Percentiles rank a stretch among this genome's conserved stretches.
These are phyloP conservation scores for Lactarius sp. DNA, from an alignment of 768 basidiomycete genomes.

Conservation along the genomic window DNA sequence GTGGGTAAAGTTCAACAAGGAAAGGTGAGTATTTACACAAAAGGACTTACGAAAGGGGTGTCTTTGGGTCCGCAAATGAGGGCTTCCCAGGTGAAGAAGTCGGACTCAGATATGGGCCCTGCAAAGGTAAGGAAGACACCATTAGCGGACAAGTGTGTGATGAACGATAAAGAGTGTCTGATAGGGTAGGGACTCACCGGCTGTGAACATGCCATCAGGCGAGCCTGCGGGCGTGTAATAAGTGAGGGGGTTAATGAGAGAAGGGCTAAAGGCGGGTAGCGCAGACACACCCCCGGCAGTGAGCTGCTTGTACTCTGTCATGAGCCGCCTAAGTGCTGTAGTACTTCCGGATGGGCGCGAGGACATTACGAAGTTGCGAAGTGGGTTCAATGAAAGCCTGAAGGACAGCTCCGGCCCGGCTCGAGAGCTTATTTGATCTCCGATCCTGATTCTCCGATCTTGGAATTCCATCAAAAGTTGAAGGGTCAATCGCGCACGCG, in stretches of 20 bases:
- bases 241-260: not conserved
- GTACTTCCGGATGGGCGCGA: slow-evolving; percentile 49
- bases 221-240: slow-evolving; percentile 45
- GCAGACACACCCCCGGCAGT: slow-evolving; percentile 59
- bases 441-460: not conserved
- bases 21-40: not conserved
- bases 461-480: too few species aligned
- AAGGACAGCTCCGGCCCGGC: slow-evolving; percentile 5
- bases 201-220: slow-evolving; percentile 95
- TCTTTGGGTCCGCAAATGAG: slow-evolving; percentile 91
- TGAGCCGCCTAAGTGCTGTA: slow-evolving; percentile 79
- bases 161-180: not conserved
- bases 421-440: not conserved
- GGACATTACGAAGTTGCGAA: slow-evolving; percentile 38
- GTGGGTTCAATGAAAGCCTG: not conserved
- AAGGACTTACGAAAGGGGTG: slow-evolving; percentile 75
- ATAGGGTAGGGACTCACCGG: slow-evolving; percentile 45
- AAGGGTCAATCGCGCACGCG: not conserved
- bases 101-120: slow-evolving; percentile 88
- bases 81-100: slow-evolving; percentile 96
- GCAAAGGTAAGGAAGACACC: not conserved
- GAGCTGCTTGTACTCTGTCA: slow-evolving; percentile 90
- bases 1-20: not conserved
- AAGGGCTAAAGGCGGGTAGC: not conserved
- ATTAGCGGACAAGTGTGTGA: not conserved